Evolutionary conservation across 1,284 basidiomycete genomes (phyloP).

Genomic region (Apiotrichum gamsii): DNA sequence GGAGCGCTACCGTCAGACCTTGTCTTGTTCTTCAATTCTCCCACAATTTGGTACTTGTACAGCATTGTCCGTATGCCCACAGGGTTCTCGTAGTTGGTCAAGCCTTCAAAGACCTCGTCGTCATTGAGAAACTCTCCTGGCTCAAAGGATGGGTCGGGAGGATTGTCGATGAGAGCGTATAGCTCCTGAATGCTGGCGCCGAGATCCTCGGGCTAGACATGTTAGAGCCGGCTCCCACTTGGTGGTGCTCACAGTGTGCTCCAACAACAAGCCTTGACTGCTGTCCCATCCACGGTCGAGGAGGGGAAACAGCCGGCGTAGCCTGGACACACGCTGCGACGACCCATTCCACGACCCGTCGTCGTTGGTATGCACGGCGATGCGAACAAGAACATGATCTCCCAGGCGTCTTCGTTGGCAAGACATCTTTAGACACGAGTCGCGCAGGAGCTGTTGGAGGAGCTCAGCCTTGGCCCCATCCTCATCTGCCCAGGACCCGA

Average conservation of each 20-base stretch:
- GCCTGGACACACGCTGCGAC: not conserved
- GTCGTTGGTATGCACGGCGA: not conserved
- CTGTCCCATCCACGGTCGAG: slow-evolving; percentile 4
- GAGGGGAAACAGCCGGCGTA: not conserved
- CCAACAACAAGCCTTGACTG: not conserved
- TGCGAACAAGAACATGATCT: not conserved
- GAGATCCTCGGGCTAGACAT: slow-evolving; percentile 2
- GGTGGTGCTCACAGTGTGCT: not conserved
- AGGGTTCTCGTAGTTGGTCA: slow-evolving; percentile 27
- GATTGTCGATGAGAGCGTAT: slow-evolving; percentile 30
- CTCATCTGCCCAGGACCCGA: not conserved
- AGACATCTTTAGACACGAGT: not conserved
- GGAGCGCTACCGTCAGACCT: slow-evolving; percentile 28
- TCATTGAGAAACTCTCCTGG: slow-evolving; percentile 14
- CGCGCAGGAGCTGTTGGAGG: not conserved
- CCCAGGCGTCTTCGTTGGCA: not conserved
- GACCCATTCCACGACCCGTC: not conserved
- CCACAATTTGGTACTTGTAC: slow-evolving; percentile 40
- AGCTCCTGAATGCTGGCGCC: slow-evolving; percentile 24
- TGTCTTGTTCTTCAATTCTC: not conserved
- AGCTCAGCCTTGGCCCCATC: not conserved
- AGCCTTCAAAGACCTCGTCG: slow-evolving; percentile 19
- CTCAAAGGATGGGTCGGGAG: slow-evolving; percentile 19
- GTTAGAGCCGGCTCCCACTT: not conserved
- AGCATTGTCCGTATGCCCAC: slow-evolving; percentile 27